Base-by-base conservation (phyloP, 305 asterid genomes). In the Fraxinus albicans region DNA sequence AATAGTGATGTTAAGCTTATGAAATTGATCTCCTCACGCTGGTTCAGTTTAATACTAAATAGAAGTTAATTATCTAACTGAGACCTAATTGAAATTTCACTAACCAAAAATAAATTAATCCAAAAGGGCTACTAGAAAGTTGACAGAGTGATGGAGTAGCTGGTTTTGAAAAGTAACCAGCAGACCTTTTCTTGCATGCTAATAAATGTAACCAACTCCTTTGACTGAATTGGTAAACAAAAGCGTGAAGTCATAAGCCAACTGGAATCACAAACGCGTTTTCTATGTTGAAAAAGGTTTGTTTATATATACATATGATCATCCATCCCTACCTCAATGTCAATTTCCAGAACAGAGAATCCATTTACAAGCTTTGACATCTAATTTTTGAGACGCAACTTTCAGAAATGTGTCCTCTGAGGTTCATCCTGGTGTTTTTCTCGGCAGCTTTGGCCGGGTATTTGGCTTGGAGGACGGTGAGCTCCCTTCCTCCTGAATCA, bases 391-490 rank as follows among this genome's bases (percentile, higher is more conserved):
- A 47, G 19, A 13, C 0, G 3, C 6, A 3, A 47, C 19, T 47
- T 47, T 47, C 19, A 67, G 55, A 23, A 15, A 90, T 91, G 94
- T 92, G 94, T 81, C 94, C 96, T 60, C 23, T 91, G 76, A 85
- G 96, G 60, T 84, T 92, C 87, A 60, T 92, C 12, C 42, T 89
- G 88, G 90, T 90, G 79, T 89, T 92, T 73, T 85, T 91, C 73
- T 91, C 94, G 9, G 95, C 95, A 0, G 78, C 82, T 1, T 80
- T 90, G 82, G 94, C 93, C 2, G 96, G 77, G 15, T 91, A 90
- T 77, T 42, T 89, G 23, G 93, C 94, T 0, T 92, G 96, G 93
- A 87, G 44, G 10, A 67, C 91, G 8, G 84, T 80, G 34, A n/a
- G 79, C 33, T 79, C 91, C 8, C 36, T 29, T 29, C 19, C 75